A percentile compares a stretch with the other conserved stretches of the same genome.
Conservation (phyloP, 2,329 filamentous ascomycete genomes). For the Cladobotryum mycophilum region DNA sequence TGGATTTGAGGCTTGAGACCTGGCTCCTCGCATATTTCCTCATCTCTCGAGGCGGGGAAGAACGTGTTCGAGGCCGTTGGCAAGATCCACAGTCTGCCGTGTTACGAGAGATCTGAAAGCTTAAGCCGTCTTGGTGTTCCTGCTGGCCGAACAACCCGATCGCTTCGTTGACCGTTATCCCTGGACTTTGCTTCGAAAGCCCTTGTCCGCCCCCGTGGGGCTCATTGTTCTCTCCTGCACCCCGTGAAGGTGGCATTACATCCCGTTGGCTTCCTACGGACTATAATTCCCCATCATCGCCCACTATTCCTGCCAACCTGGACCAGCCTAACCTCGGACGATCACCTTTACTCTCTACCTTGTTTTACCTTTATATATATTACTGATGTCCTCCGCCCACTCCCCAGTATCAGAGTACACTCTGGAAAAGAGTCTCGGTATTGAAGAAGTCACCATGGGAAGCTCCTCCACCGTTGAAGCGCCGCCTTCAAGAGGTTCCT, state of each 20-base stretch:
- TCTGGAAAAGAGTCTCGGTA: neutral
- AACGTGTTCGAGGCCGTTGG: constrained; percentile 10
- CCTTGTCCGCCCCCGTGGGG: constrained; percentile 5
- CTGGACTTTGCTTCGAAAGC: constrained; percentile 1
- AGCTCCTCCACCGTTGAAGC: neutral
- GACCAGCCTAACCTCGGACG: too few species aligned
- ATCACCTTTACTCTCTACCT: neutral
- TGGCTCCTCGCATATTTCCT: constrained; percentile 1
- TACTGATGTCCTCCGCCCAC: neutral
- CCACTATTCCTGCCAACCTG: too few species aligned
- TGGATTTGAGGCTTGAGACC: neutral
- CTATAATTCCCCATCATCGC: too few species aligned
- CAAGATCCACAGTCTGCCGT: constrained; percentile 8
- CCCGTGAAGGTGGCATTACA: too few species aligned
- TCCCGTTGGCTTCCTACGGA: too few species aligned
- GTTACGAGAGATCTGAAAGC: constrained; percentile 3
- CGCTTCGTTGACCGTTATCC: neutral
- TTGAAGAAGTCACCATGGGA: neutral
- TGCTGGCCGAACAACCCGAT: constrained; percentile 2
- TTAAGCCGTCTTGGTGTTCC: too few species aligned
- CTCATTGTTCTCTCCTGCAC: neutral
- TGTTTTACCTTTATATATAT: neutral
- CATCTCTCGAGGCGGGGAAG: constrained; percentile 8
- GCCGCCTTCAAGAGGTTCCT: neutral
- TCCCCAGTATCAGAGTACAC: neutral